Evolutionary conservation across 225 moss, liverwort and hornwort species (phyloP).

Genomic region (Neckera pumila): DNA sequence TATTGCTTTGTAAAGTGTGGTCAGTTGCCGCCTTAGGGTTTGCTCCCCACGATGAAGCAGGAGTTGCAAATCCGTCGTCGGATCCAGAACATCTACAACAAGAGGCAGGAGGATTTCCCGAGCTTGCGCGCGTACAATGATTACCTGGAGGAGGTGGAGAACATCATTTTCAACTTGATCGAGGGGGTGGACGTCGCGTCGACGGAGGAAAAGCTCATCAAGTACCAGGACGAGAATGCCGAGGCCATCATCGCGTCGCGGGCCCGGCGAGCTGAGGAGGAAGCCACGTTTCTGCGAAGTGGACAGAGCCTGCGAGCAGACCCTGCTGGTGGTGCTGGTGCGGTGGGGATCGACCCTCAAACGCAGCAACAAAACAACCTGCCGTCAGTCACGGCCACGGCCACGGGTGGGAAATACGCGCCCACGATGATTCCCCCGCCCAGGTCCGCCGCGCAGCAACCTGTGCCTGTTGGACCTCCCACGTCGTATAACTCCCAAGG

Average conservation of each 20-base stretch:
- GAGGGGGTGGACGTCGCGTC: conserved; percentile 43
- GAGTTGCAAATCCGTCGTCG: conserved; percentile 71
- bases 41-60: conserved; percentile 50
- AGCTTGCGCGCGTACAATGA: conserved; percentile 74
- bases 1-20: background rate
- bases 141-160: conserved; percentile 83
- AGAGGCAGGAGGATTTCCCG: conserved; percentile 72
- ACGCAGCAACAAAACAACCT: background rate
- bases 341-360: conserved; percentile 11
- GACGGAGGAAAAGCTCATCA: conserved; percentile 29
- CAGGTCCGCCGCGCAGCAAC: conserved; percentile 35
- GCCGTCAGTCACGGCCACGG: background rate
- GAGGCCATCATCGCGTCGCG: conserved; percentile 51
- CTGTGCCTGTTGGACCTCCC: conserved; percentile 51
- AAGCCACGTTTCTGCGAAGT: conserved; percentile 20
- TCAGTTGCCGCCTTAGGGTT: background rate
- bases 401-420: conserved; percentile 51
- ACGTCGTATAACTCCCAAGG: conserved; percentile 25
- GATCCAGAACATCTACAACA: conserved; percentile 78
- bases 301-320: background rate
- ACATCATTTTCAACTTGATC: conserved; percentile 51
- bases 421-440: conserved; percentile 65
- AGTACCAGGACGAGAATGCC: conserved; percentile 41
- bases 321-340: background rate
- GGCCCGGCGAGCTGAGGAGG: conserved; percentile 38